phyloP scores from a whole-genome alignment of 2,329 filamentous ascomycete species.

The Boeremia exigua region DNA sequence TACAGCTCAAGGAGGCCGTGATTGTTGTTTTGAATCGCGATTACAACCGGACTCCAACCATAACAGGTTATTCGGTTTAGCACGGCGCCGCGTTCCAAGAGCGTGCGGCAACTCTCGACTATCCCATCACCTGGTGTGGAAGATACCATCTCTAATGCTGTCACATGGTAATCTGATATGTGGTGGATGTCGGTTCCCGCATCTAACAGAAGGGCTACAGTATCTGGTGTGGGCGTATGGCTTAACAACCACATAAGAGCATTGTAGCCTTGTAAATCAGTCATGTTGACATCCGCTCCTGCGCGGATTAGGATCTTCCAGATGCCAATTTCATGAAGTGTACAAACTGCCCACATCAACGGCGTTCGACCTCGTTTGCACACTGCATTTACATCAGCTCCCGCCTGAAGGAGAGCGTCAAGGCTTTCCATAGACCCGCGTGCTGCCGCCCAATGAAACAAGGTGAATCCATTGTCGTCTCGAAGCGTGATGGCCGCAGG shows the following conservation, averaged over 20 bases:
- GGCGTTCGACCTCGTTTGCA: background rate
- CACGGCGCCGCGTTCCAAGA: background rate
- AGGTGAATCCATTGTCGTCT: background rate
- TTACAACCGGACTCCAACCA: background rate
- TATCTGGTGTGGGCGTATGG: background rate
- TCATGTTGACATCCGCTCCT: background rate
- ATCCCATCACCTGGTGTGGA: too few relatives aligned
- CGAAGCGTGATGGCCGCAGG: background rate
- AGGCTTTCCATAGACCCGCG: background rate
- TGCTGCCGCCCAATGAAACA: background rate
- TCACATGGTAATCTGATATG: background rate
- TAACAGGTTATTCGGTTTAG: background rate
- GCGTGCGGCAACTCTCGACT: background rate
- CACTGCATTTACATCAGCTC: background rate
- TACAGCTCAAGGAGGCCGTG: background rate
- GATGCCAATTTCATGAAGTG: too few relatives aligned
- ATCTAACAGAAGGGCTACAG: background rate
- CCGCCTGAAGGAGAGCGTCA: background rate
- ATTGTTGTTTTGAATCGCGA: background rate
- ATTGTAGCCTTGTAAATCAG: background rate
- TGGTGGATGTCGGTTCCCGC: background rate
- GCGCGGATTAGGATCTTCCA: background rate
- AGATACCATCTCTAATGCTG: background rate
- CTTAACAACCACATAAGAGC: background rate
- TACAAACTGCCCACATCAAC: background rate